phyloP scores from a whole-genome alignment of 139 green algal genomes.

The Ettlia oleoabundans region DNA sequence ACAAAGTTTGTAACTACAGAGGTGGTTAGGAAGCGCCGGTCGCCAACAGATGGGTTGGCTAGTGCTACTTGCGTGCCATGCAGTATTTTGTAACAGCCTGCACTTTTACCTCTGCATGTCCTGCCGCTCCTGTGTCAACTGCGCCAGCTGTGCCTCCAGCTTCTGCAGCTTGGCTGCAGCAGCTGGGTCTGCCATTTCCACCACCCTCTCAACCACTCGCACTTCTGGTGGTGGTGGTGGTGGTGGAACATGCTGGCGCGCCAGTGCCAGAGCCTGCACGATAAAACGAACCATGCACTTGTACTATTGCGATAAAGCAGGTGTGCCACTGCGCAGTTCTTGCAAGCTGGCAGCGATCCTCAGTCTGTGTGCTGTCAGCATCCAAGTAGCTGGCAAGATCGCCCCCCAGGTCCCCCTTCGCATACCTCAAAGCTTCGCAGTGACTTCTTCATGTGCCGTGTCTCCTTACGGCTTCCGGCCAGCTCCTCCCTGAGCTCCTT shows the following conservation, averaged over 20 bases:
- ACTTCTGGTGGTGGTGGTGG: neutral
- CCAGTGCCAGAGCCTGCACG: conserved; percentile 23
- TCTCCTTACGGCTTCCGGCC: conserved; percentile 28
- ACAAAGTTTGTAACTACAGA: too few species aligned
- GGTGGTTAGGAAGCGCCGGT: too few species aligned
- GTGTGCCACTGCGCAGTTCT: too few species aligned
- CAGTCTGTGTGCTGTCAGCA: neutral
- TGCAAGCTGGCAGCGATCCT: too few species aligned
- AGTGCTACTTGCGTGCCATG: too few species aligned
- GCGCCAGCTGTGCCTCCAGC: conserved; percentile 2
- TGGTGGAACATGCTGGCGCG: neutral
- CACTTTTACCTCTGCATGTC: conserved; percentile 31
- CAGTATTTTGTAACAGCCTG: too few species aligned
- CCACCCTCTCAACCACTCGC: conserved; percentile 17
- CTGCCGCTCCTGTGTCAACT: neutral
- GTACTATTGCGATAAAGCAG: too few species aligned
- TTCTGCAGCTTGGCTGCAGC: neutral
- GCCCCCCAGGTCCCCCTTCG: neutral
- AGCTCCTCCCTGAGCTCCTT: conserved; percentile 25
- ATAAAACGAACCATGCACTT: too few species aligned
- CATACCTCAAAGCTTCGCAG: conserved; percentile 21
- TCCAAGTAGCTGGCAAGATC: too few species aligned
- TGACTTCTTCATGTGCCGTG: conserved; percentile 14
- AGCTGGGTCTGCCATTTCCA: conserved; percentile 5
- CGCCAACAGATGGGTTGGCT: neutral